Evolutionary conservation across 2,329 filamentous ascomycete genomes (phyloP), one percentile per base, ranked within the genome.

Genomic region (Ophiostoma piceae): DNA sequence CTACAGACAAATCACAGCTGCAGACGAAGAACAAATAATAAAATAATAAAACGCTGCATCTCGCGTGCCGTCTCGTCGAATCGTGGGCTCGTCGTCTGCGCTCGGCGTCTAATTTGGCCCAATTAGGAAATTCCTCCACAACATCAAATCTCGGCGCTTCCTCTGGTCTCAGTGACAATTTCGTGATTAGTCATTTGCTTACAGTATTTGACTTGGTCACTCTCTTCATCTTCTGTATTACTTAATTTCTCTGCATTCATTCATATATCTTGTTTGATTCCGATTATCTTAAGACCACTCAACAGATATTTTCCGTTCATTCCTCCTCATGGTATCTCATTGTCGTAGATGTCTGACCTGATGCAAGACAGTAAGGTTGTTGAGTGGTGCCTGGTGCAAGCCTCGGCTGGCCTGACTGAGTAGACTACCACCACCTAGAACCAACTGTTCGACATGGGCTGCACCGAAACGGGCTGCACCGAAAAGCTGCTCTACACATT

Each of bases 21-120:
- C 54, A 29, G n/a, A 12, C 22, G 12, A 26, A 41, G 11, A 14
- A 3, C 1, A 60, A 7, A 60, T 6, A 64, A 64, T 26, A 64
- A 16, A 65, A 39, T 39, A 3, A 22, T 39, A 37, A 2, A n/a
- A 65, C 2, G 19, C 32, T 9, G 32, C 60, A 32, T 32, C 60
- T 57, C 51, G 51, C 51, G 60, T 37, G 16, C 26, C n/a, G 19
- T 35, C 19, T 43, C 65, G 39, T 41, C 65, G 37, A 66, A 66
- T 66, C 65, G 65, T 4, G 11, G 22, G 8, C 64, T 47, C 65
- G 37, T 47, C 22, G 65, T 16, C 19, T 39, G 37, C 29, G 5
- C 32, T 65, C 14, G 65, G 65, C 65, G 65, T 66, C 65, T 66
- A 66, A 66, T 66, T 47, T 66, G 65, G 64, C 64, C 35, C 37